These are phyloP conservation scores for Amanita thiersii DNA, from an alignment of 768 basidiomycete genomes.

Conservation along the genomic window DNA sequence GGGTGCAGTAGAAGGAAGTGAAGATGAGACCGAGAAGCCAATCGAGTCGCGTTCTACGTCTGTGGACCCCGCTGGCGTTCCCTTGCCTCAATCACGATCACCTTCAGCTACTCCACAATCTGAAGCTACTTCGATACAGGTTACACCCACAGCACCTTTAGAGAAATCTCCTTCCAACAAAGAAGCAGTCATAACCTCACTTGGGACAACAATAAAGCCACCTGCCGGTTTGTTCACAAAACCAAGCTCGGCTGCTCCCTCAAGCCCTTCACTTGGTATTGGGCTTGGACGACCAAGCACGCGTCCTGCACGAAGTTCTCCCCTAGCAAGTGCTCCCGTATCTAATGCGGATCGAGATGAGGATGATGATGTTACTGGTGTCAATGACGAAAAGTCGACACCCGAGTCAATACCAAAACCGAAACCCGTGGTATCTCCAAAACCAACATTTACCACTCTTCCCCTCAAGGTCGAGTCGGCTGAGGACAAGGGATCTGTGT, in stretches of 20 bases:
- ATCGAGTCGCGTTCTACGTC: conserved; percentile 18
- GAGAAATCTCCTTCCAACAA: conserved; percentile 21
- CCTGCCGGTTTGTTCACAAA: conserved; percentile 29
- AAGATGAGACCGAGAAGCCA: conserved; percentile 17
- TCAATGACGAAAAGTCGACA: conserved; percentile 9
- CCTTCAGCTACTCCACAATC: conserved; percentile 53
- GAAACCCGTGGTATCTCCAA: conserved; percentile 31
- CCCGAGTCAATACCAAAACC: conserved; percentile 11
- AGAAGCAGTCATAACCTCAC: conserved; percentile 53
- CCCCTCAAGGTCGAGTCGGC: conserved; percentile 19
- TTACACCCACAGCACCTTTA: conserved; percentile 24
- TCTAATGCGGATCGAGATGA: conserved; percentile 38
- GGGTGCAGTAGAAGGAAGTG: conserved; percentile 8
- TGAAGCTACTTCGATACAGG: conserved; percentile 33
- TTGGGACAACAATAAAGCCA: conserved; percentile 49
- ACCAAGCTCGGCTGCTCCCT: conserved; percentile 15
- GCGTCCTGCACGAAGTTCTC: conserved; percentile 69
- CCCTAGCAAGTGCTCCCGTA: conserved; percentile 50
- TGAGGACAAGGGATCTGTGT: conserved; percentile 16
- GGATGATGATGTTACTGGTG: conserved; percentile 14
- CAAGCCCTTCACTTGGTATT: conserved; percentile 30
- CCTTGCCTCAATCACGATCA: conserved; percentile 38
- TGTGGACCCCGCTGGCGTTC: conserved; percentile 25
- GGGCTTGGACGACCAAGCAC: conserved; percentile 52
- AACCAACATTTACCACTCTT: conserved; percentile 25